phyloP scores from a whole-genome alignment of 768 basidiomycete species.

The Sistotremastrum niveocremeum region DNA sequence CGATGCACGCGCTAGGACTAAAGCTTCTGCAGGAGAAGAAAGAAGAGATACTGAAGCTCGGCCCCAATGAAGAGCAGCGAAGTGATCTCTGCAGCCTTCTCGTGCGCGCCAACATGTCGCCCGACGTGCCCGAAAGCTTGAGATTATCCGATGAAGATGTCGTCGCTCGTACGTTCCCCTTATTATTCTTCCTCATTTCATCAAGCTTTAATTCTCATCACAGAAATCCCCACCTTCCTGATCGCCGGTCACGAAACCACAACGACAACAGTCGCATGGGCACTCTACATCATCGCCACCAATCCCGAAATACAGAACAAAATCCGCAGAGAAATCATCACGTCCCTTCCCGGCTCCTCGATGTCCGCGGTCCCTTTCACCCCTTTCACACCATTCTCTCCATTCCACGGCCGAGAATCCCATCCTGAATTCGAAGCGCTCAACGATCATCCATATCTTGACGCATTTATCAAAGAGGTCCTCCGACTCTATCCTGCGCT shows the following conservation, averaged over 20 bases:
- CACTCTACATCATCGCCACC: constrained; percentile 18
- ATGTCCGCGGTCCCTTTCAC: too few species aligned
- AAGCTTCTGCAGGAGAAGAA: constrained; percentile 15
- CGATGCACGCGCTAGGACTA: constrained; percentile 16
- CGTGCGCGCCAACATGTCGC: constrained; percentile 18
- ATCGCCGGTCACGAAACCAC: constrained; percentile 12
- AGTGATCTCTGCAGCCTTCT: constrained; percentile 17
- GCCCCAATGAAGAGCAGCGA: constrained; percentile 4
- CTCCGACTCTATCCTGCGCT: constrained; percentile 45
- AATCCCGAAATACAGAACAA: constrained; percentile 19
- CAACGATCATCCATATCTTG: constrained; percentile 54
- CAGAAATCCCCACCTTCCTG: constrained; percentile 9
- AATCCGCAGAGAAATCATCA: constrained; percentile 19
- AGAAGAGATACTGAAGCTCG: constrained; percentile 7
- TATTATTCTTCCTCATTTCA: too few species aligned
- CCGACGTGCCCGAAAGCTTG: constrained; percentile 13
- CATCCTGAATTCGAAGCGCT: constrained; percentile 19
- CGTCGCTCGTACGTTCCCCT: constrained; percentile 11
- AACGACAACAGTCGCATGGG: constrained; percentile 14
- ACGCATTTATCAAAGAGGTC: constrained; percentile 46
- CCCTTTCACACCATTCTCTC: too few species aligned
- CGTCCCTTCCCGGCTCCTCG: too few species aligned
- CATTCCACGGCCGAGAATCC: too few species aligned
- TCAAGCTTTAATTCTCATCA: too few species aligned
- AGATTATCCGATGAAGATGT: constrained; percentile 19